phyloP scores from a whole-genome alignment of 495 filamentous ascomycete species.

The Aspergillus carlsbadensis region DNA sequence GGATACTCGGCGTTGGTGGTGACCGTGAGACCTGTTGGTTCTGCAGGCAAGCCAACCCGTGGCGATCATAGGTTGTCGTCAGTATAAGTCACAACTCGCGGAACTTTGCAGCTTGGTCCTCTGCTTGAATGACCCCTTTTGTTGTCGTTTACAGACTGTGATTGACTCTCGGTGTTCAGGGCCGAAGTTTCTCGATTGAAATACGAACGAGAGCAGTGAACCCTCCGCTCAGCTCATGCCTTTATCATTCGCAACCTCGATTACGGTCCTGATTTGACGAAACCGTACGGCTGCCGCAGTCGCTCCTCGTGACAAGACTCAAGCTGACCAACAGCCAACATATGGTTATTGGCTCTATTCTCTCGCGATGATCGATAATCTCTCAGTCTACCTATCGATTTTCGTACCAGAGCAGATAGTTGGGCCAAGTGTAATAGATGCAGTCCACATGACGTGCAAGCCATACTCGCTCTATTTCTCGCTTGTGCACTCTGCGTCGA shows the following conservation, averaged over 20 bases:
- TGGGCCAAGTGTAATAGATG: background rate
- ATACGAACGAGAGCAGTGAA: background rate
- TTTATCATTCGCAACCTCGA: background rate
- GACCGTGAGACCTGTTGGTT: conserved; percentile 12
- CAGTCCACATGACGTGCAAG: conserved; percentile 8
- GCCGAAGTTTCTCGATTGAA: background rate
- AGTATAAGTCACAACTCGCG: conserved; percentile 9
- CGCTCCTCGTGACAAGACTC: background rate
- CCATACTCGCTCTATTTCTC: background rate
- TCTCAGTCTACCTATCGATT: background rate
- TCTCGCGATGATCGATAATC: background rate
- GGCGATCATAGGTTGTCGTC: conserved; percentile 16
- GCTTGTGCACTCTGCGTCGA: background rate
- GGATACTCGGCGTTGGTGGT: conserved; percentile 7
- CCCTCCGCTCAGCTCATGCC: background rate
- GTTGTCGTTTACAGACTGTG: background rate
- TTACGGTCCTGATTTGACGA: background rate
- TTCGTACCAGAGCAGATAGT: background rate
- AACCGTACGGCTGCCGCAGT: background rate
- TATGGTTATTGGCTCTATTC: background rate
- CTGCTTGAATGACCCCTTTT: background rate
- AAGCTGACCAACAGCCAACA: background rate
- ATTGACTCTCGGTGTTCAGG: background rate
- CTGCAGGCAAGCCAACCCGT: conserved; percentile 13
- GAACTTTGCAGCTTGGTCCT: background rate